Evolutionary conservation across 2,329 filamentous ascomycete genomes (phyloP), one percentile per base, ranked within the genome.

Genomic region (Dactylella cylindrospora): DNA sequence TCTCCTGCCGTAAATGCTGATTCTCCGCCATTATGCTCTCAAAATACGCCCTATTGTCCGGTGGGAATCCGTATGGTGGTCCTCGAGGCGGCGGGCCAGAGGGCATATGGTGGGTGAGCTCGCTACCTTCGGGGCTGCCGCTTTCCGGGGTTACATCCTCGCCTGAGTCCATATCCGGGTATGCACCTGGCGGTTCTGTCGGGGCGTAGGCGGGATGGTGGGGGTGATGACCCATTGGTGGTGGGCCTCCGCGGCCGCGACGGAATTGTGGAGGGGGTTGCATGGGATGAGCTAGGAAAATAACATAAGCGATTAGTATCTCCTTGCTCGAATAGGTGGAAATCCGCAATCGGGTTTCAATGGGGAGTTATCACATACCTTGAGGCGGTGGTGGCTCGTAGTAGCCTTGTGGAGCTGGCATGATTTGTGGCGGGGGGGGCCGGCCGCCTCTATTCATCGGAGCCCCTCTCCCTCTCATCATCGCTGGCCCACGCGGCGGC

Each of bases 381-480:
- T 28, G 8, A 8, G 40, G 47, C 8, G 47, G 54, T 20, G 55
- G 52, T 13, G 43, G 47, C 23, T 62, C 49, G 28, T 39, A 54
- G 57, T 62, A 62, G 32, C 57, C 57, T 41, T 46, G 39, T 10
- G 54, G 54, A 40, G 57, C 41, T 12, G 57, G 49, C 57, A 62
- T 62, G 25, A 62, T 62, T 20, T 54, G 47, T 23, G 22, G 55
- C 15, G 44, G 53, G 10, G 57, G 57, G 12, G 54, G 54, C n/a
- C 38, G 49, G 22, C 32, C 26, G 36, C 55, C 43, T 45, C 36
- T 47, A 20, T 26, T 35, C 35, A 51, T 51, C 26, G 43, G 43
- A 8, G 12, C 36, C 15, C 41, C 41, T 47, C 55, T 39, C 8
- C 47, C 47, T 26, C 55, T 45, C 38, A 40, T 43, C 40, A 53